Conservation (phyloP, 2,329 filamentous ascomycete genomes). For the Cladobotryum mycophilum region DNA sequence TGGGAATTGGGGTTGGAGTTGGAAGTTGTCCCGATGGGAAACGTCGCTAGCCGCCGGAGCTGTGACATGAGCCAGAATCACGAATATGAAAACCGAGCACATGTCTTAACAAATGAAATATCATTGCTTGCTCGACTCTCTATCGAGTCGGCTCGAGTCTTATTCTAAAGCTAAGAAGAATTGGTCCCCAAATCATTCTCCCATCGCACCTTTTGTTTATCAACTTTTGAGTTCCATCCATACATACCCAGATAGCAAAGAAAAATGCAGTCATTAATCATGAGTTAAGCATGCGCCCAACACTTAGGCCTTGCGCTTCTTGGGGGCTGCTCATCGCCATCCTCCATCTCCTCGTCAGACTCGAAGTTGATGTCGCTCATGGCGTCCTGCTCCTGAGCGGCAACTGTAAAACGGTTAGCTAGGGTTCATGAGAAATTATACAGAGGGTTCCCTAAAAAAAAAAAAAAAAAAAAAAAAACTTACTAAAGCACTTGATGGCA, state of each 20-base stretch:
- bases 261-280: constrained; percentile 4
- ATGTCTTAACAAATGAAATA: neutral
- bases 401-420: constrained; percentile 17
- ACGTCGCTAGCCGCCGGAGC: too few species aligned
- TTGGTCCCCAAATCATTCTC: neutral
- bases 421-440: neutral
- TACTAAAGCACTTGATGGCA: constrained; percentile 88
- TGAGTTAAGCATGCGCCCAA: neutral
- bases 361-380: constrained; percentile 67
- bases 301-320: constrained; percentile 38
- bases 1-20: too few species aligned
- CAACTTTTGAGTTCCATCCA: constrained; percentile 2
- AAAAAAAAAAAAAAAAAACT: constrained; percentile 30
- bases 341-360: constrained; percentile 50
- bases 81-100: too few species aligned
- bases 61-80: too few species aligned
- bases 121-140: neutral
- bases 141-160: constrained; percentile 2
- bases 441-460: neutral
- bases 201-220: constrained; percentile 1
- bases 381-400: constrained; percentile 61
- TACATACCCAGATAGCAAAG: constrained; percentile 1
- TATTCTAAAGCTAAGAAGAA: neutral
- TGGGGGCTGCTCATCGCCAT: constrained; percentile 37
- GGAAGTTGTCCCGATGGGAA: too few species aligned